These are phyloP conservation scores for Mariannaea sp. DNA, from an alignment of 2,329 filamentous ascomycete genomes.

Conservation along the genomic window DNA sequence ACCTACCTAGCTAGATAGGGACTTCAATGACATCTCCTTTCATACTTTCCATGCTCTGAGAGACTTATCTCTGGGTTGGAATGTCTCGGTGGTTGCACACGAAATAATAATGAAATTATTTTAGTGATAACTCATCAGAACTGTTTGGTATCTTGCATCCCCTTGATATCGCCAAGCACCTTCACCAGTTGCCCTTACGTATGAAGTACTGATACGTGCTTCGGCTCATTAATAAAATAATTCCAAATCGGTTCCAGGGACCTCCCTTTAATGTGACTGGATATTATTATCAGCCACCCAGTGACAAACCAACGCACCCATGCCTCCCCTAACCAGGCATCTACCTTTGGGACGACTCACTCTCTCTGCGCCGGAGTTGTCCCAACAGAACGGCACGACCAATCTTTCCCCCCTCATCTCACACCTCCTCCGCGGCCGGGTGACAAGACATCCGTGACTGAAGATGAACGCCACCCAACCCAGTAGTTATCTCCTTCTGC, in stretches of 20 bases:
- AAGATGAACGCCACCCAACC: constrained; percentile 16
- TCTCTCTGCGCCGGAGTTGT: background rate
- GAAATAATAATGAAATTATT: background rate
- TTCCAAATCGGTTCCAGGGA: background rate
- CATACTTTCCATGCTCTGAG: too few relatives aligned
- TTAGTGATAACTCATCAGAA: too few relatives aligned
- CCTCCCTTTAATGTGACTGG: background rate
- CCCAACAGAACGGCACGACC: constrained; percentile 5
- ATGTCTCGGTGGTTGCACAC: too few relatives aligned
- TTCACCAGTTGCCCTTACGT: background rate
- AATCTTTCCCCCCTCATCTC: background rate
- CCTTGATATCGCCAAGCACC: background rate
- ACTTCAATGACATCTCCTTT: too few relatives aligned
- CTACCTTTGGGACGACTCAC: background rate
- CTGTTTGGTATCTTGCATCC: too few relatives aligned
- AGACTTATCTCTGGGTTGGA: constrained; percentile 1
- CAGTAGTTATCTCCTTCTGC: constrained; percentile 11
- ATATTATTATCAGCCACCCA: background rate
- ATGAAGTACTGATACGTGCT: too few relatives aligned
- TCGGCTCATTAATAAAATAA: constrained; percentile 1
- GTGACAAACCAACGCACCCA: constrained; percentile 1
- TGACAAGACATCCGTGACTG: constrained; percentile 7
- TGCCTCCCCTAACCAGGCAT: background rate
- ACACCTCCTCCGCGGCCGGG: background rate
- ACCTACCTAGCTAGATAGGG: too few relatives aligned